Conservation (phyloP, 768 basidiomycete genomes). For the Butyriboletus loyo region DNA sequence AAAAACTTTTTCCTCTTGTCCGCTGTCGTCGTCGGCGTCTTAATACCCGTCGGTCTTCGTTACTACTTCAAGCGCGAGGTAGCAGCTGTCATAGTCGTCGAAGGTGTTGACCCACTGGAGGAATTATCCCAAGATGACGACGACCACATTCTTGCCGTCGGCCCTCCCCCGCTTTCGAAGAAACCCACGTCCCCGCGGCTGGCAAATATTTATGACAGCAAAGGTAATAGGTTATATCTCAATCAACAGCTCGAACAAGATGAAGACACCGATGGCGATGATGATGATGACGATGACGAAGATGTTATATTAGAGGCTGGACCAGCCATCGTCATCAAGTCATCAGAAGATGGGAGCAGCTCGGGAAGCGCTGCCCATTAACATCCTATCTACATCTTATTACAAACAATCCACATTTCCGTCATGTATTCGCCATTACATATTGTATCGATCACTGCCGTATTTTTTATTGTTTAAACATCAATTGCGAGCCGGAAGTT, state of each 20-base stretch:
- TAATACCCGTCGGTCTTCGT: constrained; percentile 88
- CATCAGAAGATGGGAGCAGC: constrained; percentile 19
- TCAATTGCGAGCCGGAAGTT: neutral
- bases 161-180: constrained; percentile 44
- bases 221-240: constrained; percentile 38
- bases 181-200: constrained; percentile 39
- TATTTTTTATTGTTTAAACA: neutral
- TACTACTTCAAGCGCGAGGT: constrained; percentile 75
- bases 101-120: constrained; percentile 34
- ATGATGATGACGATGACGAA: constrained; percentile 58
- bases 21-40: constrained; percentile 85
- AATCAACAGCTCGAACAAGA: constrained; percentile 51
- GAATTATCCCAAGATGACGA: constrained; percentile 35
- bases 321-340: constrained; percentile 52
- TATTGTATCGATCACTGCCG: constrained; percentile 10
- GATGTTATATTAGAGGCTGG: constrained; percentile 77
- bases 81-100: constrained; percentile 35
- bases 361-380: constrained; percentile 23
- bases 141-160: constrained; percentile 54
- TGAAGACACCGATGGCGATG: constrained; percentile 61
- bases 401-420: constrained; percentile 8
- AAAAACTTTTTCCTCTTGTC: constrained; percentile 83
- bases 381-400: constrained; percentile 9
- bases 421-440: constrained; percentile 14
- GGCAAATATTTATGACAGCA: constrained; percentile 33